phyloP scores from a whole-genome alignment of 768 basidiomycete species.

The Auricularia heimuer region DNA sequence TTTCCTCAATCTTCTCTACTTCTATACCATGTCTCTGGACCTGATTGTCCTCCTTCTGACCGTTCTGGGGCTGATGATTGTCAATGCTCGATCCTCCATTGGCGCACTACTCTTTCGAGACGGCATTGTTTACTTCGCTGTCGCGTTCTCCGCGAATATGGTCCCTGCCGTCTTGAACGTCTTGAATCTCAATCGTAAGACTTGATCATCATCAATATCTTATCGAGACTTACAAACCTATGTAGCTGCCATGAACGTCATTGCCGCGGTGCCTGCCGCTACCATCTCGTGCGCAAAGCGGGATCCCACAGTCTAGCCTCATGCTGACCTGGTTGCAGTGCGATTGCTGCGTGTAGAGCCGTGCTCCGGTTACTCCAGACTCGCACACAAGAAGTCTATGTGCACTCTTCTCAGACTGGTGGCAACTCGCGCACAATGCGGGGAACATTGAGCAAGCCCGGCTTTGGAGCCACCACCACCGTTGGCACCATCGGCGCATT shows the following conservation, averaged over 20 bases:
- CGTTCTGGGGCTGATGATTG: slow-evolving; percentile 27
- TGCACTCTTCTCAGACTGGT: background rate
- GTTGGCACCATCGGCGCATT: background rate
- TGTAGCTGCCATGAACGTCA: background rate
- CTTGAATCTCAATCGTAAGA: background rate
- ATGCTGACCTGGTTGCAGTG: background rate
- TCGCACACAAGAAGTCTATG: background rate
- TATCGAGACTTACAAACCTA: background rate
- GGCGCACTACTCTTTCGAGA: slow-evolving; percentile 53
- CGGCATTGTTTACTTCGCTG: slow-evolving; percentile 60
- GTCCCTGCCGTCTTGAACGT: slow-evolving; percentile 44
- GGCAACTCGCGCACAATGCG: background rate
- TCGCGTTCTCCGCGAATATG: slow-evolving; percentile 55
- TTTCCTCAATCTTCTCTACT: slow-evolving; percentile 55
- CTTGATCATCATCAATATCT: background rate
- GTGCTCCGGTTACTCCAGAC: background rate
- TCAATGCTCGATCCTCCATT: slow-evolving; percentile 45
- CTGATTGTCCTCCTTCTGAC: slow-evolving; percentile 49
- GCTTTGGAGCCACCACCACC: background rate
- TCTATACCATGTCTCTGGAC: slow-evolving; percentile 57
- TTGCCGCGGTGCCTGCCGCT: background rate
- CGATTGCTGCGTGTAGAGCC: background rate
- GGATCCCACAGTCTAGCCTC: background rate
- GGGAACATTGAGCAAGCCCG: background rate
- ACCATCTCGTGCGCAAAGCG: background rate